Conservation (phyloP, 129 eudicot genomes). For the Kitagawia praeruptora region DNA sequence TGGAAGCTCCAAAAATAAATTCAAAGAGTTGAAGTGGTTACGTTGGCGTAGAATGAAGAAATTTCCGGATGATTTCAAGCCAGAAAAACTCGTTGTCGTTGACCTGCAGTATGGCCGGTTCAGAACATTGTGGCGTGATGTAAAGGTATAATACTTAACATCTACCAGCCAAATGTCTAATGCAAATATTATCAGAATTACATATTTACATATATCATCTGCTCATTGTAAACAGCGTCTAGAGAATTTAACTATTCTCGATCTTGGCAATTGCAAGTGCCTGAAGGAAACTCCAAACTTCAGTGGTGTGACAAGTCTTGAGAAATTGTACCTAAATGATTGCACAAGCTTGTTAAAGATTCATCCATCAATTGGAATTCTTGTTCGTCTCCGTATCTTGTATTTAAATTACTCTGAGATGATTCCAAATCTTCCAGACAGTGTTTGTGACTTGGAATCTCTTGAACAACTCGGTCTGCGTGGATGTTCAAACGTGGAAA, state of each 20-base stretch:
- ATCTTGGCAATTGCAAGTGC: neutral
- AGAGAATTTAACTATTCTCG: neutral
- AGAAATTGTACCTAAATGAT: neutral
- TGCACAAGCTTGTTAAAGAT: neutral
- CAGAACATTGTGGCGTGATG: neutral
- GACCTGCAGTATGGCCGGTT: constrained; percentile 11
- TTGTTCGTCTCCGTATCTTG: neutral
- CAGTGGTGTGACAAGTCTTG: neutral
- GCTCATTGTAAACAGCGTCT: neutral
- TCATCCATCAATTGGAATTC: constrained; percentile 1
- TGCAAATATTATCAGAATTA: too few species aligned
- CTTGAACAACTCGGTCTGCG: neutral
- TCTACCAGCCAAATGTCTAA: neutral
- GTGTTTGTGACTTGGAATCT: neutral
- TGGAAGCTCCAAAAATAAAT: neutral
- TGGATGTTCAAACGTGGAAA: neutral
- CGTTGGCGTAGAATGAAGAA: constrained; percentile 14
- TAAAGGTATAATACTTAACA: neutral
- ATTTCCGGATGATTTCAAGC: constrained; percentile 9
- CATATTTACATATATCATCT: neutral
- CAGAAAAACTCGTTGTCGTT: constrained; percentile 7
- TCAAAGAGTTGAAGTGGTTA: neutral
- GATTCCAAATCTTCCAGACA: constrained; percentile 10
- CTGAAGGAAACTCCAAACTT: neutral
- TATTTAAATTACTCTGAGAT: neutral